Base-by-base conservation (phyloP, 768 basidiomycete species). In the Boletus huronensis region DNA sequence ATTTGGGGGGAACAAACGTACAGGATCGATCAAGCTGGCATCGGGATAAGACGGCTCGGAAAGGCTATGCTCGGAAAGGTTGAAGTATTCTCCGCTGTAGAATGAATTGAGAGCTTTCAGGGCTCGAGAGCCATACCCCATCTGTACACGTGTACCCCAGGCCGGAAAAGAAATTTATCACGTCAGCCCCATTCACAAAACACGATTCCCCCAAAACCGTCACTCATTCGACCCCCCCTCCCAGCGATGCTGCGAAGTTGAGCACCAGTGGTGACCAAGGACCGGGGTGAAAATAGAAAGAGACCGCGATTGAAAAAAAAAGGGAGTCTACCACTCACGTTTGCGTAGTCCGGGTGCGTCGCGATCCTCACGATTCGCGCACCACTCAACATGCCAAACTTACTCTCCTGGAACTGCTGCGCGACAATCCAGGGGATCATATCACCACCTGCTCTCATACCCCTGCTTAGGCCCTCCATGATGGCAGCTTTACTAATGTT, bases 361-460 rank as follows among this genome's bases (percentile, higher is more conserved):
- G 97, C 96, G 48, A 99, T 87, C 53, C 97, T 78, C 16, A 99
- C 95, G 23, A 99, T 75, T 44, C 97, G 77, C 6, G 90, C 96
- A 0, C 97, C 97, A 38, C 91, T 93, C 59, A 99, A 74, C 72
- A 82, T 77, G 6, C 92, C 96, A 72, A 99, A 99, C 68, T 90
- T 88, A 61, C 82, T 87, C 71, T 99, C 97, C 75, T 97, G 93
- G 78, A 91, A 99, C 77, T 98, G 85, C 69, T 94, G 93, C 41
- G 90, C 85, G 43, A 99, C 76, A 25, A 97, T 77, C 96, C 97
- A 99, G 0, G 97, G 97, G 55, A 99, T 97, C 84, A 99, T 85
- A 74, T 99, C 97, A 1, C 97, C 97, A 0, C 92, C 88, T 2
- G 90, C 88, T 52, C 92, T 80, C 65, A 87, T 76, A 13, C 96